These are phyloP conservation scores for Phytophthora hybrid DNA, from an alignment of 352 stramenopile genomes.

Conservation along the genomic window DNA sequence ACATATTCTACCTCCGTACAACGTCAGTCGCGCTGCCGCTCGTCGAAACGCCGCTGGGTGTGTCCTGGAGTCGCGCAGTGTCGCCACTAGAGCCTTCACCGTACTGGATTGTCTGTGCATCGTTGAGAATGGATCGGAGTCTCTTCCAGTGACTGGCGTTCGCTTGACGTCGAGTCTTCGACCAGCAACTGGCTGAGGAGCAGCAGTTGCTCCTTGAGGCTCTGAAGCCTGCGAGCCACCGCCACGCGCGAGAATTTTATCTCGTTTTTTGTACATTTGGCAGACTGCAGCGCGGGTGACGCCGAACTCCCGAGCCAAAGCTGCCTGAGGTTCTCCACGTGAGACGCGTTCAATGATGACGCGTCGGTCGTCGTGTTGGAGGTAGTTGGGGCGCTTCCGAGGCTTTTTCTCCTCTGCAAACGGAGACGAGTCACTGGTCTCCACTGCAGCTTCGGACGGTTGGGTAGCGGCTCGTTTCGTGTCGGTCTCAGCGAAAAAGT, in stretches of 20 bases:
- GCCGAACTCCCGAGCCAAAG: conserved; percentile 23
- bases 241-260: conserved; percentile 24
- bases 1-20: background rate
- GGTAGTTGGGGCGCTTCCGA: conserved; percentile 21
- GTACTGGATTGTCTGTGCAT: background rate
- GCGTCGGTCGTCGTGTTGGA: conserved; percentile 11
- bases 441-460: background rate
- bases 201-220: background rate
- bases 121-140: background rate
- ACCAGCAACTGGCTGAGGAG: background rate
- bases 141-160: conserved; percentile 6
- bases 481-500: background rate
- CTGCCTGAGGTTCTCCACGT: conserved; percentile 13
- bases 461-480: background rate
- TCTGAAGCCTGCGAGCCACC: background rate
- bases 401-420: conserved; percentile 13
- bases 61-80: background rate
- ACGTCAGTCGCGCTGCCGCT: background rate
- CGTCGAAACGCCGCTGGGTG: background rate
- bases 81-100: background rate
- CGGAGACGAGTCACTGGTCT: background rate
- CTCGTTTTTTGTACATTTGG: conserved; percentile 28
- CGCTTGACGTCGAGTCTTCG: background rate
- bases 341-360: conserved; percentile 20
- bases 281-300: conserved; percentile 27